Evolutionary conservation across 768 basidiomycete species (phyloP).

Genomic region (Suillus brevipes): DNA sequence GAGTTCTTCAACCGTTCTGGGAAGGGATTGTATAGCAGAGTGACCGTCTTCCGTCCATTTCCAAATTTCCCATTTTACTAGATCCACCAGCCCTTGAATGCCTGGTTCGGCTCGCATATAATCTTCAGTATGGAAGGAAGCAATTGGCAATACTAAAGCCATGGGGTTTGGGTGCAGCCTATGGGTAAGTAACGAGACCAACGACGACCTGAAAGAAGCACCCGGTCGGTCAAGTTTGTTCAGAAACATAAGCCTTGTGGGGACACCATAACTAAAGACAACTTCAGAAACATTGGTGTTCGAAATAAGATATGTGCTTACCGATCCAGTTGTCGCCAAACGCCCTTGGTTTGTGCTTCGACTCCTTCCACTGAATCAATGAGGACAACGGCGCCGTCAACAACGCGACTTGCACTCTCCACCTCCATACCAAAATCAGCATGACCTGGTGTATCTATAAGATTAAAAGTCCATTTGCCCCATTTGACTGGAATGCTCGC

Average conservation of each 20-base stretch:
- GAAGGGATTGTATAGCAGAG: constrained; percentile 46
- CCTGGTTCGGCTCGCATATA: constrained; percentile 80
- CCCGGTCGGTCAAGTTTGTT: constrained; percentile 90
- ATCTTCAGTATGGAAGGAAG: constrained; percentile 67
- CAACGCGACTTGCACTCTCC: constrained; percentile 86
- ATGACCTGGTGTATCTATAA: constrained; percentile 90
- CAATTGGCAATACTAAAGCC: constrained; percentile 68
- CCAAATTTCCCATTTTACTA: constrained; percentile 84
- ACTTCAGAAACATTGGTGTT: constrained; percentile 2
- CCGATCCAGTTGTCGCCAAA: constrained; percentile 88
- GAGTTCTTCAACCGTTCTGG: constrained; percentile 48
- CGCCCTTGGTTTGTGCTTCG: constrained; percentile 86
- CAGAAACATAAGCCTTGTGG: constrained; percentile 75
- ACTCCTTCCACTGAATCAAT: constrained; percentile 92
- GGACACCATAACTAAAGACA: constrained; percentile 67
- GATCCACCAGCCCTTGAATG: constrained; percentile 79
- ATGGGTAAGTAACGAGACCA: constrained; percentile 73
- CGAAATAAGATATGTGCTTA: constrained; percentile 38
- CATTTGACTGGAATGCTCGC: constrained; percentile 88
- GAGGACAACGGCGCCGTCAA: constrained; percentile 86
- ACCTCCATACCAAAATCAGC: constrained; percentile 98
- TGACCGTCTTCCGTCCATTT: constrained; percentile 61
- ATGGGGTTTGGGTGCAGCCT: constrained; percentile 76
- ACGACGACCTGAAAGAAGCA: constrained; percentile 71
- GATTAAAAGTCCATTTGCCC: constrained; percentile 83